Conservation (phyloP, 257 asterid genomes). For the Capsicum rhomboideum region DNA sequence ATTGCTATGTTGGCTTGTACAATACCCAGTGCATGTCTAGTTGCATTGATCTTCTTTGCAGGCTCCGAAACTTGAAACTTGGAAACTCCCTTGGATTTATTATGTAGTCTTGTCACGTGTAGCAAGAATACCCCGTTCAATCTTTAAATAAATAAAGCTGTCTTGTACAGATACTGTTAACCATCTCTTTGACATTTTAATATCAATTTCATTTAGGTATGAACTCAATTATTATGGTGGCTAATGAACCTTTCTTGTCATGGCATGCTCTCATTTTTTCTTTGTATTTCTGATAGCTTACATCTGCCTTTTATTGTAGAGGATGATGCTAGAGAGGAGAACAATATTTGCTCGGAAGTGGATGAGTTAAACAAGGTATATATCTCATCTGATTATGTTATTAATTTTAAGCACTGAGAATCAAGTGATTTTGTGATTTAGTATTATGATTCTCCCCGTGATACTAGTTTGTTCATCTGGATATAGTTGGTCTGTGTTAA, state of each 20-base stretch:
- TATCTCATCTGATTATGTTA: not conserved
- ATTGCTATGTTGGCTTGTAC: not conserved
- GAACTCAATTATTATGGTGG: not conserved
- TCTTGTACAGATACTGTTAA: not conserved
- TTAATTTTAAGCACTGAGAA: not conserved
- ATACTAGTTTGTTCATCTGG: not conserved
- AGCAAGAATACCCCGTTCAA: not conserved
- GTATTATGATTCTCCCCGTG: not conserved
- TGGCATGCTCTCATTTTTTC: not conserved
- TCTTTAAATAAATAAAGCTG: not conserved
- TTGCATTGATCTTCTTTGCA: not conserved
- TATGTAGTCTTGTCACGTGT: not conserved
- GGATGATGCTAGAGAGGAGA: conserved; percentile 27
- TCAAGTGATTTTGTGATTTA: not conserved
- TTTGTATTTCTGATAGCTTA: not conserved
- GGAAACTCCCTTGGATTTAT: not conserved
- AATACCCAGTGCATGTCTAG: not conserved
- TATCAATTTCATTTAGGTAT: not conserved
- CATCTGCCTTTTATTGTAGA: conserved; percentile 20
- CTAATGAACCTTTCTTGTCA: not conserved
- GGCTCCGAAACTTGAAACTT: not conserved
- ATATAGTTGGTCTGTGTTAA: not conserved
- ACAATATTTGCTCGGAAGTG: conserved; percentile 11
- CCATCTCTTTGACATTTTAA: not conserved
- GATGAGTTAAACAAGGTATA: conserved; percentile 23